phyloP scores from a whole-genome alignment of 495 filamentous ascomycete species.

The Lasiosphaeris hirsuta region DNA sequence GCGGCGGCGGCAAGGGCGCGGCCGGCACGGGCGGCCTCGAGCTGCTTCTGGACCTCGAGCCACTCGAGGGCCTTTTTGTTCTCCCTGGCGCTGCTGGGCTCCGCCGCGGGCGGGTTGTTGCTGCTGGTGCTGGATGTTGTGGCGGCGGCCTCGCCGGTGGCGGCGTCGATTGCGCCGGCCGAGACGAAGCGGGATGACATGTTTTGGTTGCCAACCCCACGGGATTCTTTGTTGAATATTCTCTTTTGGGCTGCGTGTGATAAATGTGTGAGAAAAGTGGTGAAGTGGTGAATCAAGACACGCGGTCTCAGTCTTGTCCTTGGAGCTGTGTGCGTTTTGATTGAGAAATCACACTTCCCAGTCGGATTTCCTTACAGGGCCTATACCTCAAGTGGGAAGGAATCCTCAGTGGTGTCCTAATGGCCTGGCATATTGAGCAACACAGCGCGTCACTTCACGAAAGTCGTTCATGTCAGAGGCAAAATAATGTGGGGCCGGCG shows the following conservation, averaged over 20 bases:
- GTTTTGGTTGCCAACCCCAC: background rate
- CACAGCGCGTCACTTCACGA: too few relatives aligned
- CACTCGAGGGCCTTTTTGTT: constrained; percentile 46
- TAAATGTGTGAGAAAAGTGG: too few relatives aligned
- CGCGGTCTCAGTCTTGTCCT: too few relatives aligned
- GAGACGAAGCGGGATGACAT: constrained; percentile 90
- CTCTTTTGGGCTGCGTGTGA: background rate
- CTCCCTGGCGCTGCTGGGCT: constrained; percentile 1
- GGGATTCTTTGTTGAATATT: background rate
- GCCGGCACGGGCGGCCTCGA: constrained; percentile 58
- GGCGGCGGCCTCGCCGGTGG: constrained; percentile 31
- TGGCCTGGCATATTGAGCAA: too few relatives aligned
- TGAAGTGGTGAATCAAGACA: too few relatives aligned
- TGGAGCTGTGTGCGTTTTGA: too few relatives aligned
- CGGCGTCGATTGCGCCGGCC: constrained; percentile 68
- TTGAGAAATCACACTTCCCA: too few relatives aligned
- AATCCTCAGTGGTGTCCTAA: too few relatives aligned
- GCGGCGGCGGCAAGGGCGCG: constrained; percentile 55
- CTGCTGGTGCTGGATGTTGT: constrained; percentile 1
- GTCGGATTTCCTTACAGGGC: too few relatives aligned
- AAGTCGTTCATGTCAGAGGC: too few relatives aligned
- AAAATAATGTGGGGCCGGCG: too few relatives aligned
- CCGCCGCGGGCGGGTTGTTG: background rate
- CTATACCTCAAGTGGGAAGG: too few relatives aligned
- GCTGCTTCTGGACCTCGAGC: constrained; percentile 69